Evolutionary conservation across 768 basidiomycete species (phyloP), one percentile per base, ranked within the genome.

Genomic region (Glaciozyma antarctica): DNA sequence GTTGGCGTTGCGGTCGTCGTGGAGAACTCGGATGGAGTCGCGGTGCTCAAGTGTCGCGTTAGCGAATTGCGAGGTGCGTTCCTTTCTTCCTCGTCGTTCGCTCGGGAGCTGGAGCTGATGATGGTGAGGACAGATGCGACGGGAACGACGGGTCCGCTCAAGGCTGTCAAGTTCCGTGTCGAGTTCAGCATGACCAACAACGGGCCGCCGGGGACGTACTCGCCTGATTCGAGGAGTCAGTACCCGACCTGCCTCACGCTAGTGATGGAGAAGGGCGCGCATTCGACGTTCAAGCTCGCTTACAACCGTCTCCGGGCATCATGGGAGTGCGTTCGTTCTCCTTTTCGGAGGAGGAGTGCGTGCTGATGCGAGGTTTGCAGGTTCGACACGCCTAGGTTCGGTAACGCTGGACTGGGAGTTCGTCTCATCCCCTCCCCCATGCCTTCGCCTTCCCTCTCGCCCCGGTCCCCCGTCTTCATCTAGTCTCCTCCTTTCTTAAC

Each of bases 191-290:
- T 72, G 65, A 72, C 70, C 44, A 76, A 71, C 21, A 52, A 63
- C n/a, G 26, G 41, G 1, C 15, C 52, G 16, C 51, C 56, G 43
- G 57, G 63, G 34, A 21, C 1, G 26, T 28, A 32, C 60, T 61
- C 45, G 51, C 58, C 60, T 2, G 53, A 55, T 6, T 57, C 30
- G 28, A 52, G 66, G 30, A 56, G 77, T 53, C 83, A 78, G 67
- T 85, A 80, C 77, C 78, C 80, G 65, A 83, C 86, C 17, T 79
- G 80, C 45, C 76, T 94, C 70, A 79, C 81, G 22, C 74, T 94
- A 58, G 80, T 88, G 19, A 86, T 88, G 69, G 92, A 95, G 79
- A 91, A 86, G 76, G 94, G 94, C 6, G 86, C 91, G 22, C 79
- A 84, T 51, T 88, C 88, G 28, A 85, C 82, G 34, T 90, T 95